Percentiles rank a stretch among this genome's conserved stretches.
These are phyloP conservation scores for Xylaria sp. DNA, from an alignment of 2,329 filamentous ascomycete species.

Conservation along the genomic window DNA sequence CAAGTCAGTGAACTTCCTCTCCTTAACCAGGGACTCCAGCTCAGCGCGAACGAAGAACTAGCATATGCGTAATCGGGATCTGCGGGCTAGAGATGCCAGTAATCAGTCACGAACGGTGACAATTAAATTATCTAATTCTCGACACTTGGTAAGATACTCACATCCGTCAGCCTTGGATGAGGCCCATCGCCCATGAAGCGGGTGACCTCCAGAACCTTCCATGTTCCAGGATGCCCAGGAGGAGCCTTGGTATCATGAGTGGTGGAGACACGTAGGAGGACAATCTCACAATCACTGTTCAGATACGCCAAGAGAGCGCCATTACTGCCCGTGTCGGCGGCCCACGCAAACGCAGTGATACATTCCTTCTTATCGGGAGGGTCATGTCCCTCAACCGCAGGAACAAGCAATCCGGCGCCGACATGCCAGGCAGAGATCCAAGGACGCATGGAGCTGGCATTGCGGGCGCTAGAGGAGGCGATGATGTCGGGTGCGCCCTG, in stretches of 20 bases:
- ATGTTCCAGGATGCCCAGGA: slow-evolving; percentile 47
- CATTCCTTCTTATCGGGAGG: slow-evolving; percentile 49
- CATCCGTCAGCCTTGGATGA: slow-evolving; percentile 50
- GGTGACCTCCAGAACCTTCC: slow-evolving; percentile 62
- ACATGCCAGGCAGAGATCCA: slow-evolving; percentile 68
- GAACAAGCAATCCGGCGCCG: slow-evolving; percentile 62
- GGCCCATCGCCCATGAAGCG: slow-evolving; percentile 61
- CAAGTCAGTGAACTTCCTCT: slow-evolving; percentile 51
- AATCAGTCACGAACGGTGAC: background rate
- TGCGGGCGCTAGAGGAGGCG: slow-evolving; percentile 44
- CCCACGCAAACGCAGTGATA: slow-evolving; percentile 65
- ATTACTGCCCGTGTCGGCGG: slow-evolving; percentile 54
- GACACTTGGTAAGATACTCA: slow-evolving; percentile 40
- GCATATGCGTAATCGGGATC: slow-evolving; percentile 62
- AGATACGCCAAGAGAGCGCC: slow-evolving; percentile 61
- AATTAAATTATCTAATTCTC: too few species aligned
- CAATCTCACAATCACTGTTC: slow-evolving; percentile 62
- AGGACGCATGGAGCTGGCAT: slow-evolving; percentile 55
- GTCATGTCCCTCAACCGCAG: slow-evolving; percentile 51
- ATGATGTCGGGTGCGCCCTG: slow-evolving; percentile 53
- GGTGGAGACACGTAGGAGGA: slow-evolving; percentile 60
- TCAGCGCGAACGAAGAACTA: slow-evolving; percentile 61
- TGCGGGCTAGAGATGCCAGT: slow-evolving; percentile 35
- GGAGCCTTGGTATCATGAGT: slow-evolving; percentile 43
- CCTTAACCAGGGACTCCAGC: slow-evolving; percentile 65